Evolutionary conservation across 1,284 basidiomycete species (phyloP).

Genomic region (Hypsizygus ulmarius): DNA sequence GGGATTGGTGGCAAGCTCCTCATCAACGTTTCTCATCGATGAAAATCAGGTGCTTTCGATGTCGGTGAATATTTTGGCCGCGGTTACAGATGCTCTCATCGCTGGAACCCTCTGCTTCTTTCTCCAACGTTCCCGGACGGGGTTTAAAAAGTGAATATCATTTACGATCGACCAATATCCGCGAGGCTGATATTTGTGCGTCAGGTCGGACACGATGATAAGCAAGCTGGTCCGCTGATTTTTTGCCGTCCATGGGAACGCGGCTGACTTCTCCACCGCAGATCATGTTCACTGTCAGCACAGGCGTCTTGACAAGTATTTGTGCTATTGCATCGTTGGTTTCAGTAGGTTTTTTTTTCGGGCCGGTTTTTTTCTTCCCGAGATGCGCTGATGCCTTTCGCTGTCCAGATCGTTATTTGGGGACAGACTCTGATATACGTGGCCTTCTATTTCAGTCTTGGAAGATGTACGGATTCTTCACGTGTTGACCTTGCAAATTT

Average conservation of each 20-base stretch:
- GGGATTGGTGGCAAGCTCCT: conserved; percentile 8
- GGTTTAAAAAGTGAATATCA: conserved; percentile 44
- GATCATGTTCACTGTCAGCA: conserved; percentile 55
- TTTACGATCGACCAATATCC: conserved; percentile 2
- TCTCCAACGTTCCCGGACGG: conserved; percentile 49
- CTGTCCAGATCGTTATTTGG: conserved; percentile 43
- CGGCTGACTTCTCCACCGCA: conserved; percentile 19
- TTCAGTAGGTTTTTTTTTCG: conserved; percentile 36
- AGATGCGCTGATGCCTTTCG: conserved; percentile 3
- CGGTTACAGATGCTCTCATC: conserved; percentile 49
- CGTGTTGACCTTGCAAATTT: not conserved
- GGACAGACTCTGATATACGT: conserved; percentile 53
- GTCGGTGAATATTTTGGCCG: conserved; percentile 52
- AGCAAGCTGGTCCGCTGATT: conserved; percentile 41
- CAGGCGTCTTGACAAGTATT: conserved; percentile 51
- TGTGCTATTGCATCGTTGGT: conserved; percentile 55
- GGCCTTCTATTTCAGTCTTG: conserved; percentile 55
- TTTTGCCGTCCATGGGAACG: conserved; percentile 5
- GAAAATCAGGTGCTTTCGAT: conserved; percentile 46
- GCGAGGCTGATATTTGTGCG: not conserved
- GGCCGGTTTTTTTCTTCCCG: not conserved
- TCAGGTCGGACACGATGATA: conserved; percentile 55
- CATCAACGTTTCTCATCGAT: conserved; percentile 3
- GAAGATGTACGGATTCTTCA: conserved; percentile 39
- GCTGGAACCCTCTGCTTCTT: conserved; percentile 47